Evolutionary conservation across 441 rosid genomes (phyloP).

Genomic region (Bruguiera hainesii): DNA sequence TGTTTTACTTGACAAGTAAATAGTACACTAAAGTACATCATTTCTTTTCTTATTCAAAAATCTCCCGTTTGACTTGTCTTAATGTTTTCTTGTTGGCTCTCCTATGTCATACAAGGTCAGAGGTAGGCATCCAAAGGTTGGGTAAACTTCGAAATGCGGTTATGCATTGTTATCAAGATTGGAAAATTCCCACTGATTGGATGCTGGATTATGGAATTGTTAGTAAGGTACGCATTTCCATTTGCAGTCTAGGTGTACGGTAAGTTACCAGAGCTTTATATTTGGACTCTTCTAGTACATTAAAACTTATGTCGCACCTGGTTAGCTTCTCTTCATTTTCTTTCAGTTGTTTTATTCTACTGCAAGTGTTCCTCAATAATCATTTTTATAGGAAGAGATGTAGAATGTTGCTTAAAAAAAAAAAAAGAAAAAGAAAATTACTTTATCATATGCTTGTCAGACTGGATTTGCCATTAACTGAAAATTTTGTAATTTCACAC

Average conservation of each 20-base stretch:
- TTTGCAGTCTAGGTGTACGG: no score
- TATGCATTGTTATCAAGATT: constrained; percentile 56
- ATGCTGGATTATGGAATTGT: constrained; percentile 84
- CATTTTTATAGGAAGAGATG: not conserved
- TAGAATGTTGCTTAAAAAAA: not conserved
- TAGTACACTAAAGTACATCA: not conserved
- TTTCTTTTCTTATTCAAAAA: constrained; percentile 1
- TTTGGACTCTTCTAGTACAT: no score
- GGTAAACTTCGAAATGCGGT: constrained; percentile 55
- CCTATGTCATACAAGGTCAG: constrained; percentile 49
- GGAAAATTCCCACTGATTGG: constrained; percentile 78
- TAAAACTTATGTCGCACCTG: not conserved
- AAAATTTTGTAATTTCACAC: constrained; percentile 16
- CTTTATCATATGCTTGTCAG: not conserved
- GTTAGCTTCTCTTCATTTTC: not conserved
- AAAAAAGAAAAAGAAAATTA: not conserved
- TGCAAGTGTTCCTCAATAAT: not conserved
- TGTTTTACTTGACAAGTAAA: constrained; percentile 73
- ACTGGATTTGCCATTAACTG: not conserved
- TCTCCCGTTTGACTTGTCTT: not conserved
- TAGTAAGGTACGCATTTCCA: constrained; percentile 40
- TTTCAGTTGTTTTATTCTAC: not conserved
- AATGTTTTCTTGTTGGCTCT: constrained; percentile 17
- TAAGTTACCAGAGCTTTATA: no score
- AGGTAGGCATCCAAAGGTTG: constrained; percentile 61